These are phyloP conservation scores for Sinapis alba DNA, from an alignment of 441 rosid genomes.

Conservation along the genomic window DNA sequence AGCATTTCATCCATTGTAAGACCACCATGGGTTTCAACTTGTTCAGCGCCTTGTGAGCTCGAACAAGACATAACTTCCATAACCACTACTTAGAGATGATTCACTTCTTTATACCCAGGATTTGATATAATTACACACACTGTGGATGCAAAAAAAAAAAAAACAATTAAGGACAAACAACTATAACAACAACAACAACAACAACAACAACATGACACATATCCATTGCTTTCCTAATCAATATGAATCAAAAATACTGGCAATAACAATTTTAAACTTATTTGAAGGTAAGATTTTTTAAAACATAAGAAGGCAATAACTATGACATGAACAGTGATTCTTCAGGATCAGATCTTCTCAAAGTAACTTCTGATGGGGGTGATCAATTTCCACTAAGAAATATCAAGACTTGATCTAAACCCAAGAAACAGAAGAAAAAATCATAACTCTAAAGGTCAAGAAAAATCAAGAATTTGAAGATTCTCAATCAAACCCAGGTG, in stretches of 20 bases:
- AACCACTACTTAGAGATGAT: constrained; percentile 32
- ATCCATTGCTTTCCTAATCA: neutral
- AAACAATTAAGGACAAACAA: neutral
- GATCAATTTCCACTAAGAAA: constrained; percentile 14
- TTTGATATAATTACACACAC: constrained; percentile 27
- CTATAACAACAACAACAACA: neutral
- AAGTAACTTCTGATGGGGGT: constrained; percentile 8
- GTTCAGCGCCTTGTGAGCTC: constrained; percentile 52
- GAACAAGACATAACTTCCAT: constrained; percentile 71
- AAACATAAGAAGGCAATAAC: neutral
- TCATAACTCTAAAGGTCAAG: constrained; percentile 5
- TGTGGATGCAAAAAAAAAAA: neutral
- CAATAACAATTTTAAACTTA: constrained; percentile 2
- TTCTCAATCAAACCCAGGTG: constrained; percentile 38
- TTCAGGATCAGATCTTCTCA: neutral
- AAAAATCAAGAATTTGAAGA: constrained; percentile 22
- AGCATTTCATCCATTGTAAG: constrained; percentile 41
- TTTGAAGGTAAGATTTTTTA: constrained; percentile 10
- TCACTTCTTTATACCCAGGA: constrained; percentile 34
- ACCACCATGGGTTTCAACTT: constrained; percentile 44
- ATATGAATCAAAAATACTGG: neutral
- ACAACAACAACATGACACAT: constrained; percentile 3
- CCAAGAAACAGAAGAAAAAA: constrained; percentile 31
- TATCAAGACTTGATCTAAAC: constrained; percentile 35
- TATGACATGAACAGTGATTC: constrained; percentile 15